phyloP scores from a whole-genome alignment of 805 yeast genomes.

The Suhomyces faveliae region DNA sequence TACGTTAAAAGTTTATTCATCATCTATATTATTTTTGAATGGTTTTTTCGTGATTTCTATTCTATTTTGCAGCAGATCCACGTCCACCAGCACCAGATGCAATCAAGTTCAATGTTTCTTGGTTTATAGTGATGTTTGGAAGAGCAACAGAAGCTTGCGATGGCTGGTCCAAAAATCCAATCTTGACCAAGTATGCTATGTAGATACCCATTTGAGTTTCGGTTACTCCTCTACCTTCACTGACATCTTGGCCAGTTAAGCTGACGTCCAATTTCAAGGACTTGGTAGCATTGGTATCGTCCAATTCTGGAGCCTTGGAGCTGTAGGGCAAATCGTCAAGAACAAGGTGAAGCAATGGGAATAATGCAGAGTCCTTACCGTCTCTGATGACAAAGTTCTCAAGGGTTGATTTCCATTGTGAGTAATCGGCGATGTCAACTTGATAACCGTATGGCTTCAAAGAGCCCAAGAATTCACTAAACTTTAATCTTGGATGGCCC shows the following conservation, averaged over 20 bases:
- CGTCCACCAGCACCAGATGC: conserved; percentile 73
- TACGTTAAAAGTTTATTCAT: too few species aligned
- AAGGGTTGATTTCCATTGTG: conserved; percentile 72
- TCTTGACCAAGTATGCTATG: conserved; percentile 72
- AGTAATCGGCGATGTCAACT: conserved; percentile 61
- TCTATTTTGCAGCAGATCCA: conserved; percentile 53
- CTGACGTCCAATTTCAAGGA: conserved; percentile 60
- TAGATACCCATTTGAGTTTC: conserved; percentile 66
- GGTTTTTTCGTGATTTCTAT: not conserved
- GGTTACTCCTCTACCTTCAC: conserved; percentile 76
- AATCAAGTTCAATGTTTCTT: conserved; percentile 55
- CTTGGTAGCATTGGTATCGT: conserved; percentile 77
- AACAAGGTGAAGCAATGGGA: conserved; percentile 91
- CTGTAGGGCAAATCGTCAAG: conserved; percentile 87
- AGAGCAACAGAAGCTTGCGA: conserved; percentile 40
- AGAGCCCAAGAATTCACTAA: conserved; percentile 70
- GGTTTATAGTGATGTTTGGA: conserved; percentile 56
- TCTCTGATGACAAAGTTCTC: conserved; percentile 70
- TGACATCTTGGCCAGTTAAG: conserved; percentile 65
- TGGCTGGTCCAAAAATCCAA: conserved; percentile 78
- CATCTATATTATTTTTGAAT: too few species aligned
- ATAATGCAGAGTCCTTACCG: conserved; percentile 79
- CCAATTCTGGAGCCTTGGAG: conserved; percentile 94
- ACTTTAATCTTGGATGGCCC: conserved; percentile 87
- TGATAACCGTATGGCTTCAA: conserved; percentile 72